A percentile compares a stretch with the other conserved stretches of the same genome.
These are phyloP conservation scores for Mycogone perniciosa DNA, from an alignment of 2,329 filamentous ascomycete species.

Conservation along the genomic window DNA sequence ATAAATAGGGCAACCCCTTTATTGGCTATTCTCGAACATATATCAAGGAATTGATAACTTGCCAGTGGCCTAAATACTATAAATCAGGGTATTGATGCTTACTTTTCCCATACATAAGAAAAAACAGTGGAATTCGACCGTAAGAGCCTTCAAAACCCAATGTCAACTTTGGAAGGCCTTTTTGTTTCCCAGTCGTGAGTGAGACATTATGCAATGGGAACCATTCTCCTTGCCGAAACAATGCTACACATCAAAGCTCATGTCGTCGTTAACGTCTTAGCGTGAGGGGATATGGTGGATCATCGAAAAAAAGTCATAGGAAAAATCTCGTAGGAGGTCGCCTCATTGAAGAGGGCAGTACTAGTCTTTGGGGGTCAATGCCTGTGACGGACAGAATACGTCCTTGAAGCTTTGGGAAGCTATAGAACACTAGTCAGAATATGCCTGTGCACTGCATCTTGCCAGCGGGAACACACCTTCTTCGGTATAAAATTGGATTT, in stretches of 20 bases:
- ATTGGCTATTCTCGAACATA: no score
- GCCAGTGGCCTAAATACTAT: not conserved
- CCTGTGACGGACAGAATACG: conserved; percentile 28
- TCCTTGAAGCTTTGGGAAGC: conserved; percentile 36
- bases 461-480: conserved; percentile 21
- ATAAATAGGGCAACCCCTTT: no score
- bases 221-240: not conserved
- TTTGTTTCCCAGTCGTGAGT: not conserved
- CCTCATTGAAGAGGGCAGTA: not conserved
- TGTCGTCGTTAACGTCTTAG: not conserved
- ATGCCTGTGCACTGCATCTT: conserved; percentile 13
- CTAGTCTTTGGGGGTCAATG: not conserved
- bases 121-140: no score
- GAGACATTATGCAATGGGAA: not conserved
- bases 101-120: not conserved
- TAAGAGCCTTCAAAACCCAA: not conserved
- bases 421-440: not conserved
- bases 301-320: not conserved
- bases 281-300: not conserved
- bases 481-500: conserved; percentile 43
- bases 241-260: not conserved
- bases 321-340: not conserved
- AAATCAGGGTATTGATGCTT: not conserved
- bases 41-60: not conserved
- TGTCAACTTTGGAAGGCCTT: not conserved